Evolutionary conservation across 805 yeast genomes (phyloP).

Genomic region (Brettanomyces nanus): DNA sequence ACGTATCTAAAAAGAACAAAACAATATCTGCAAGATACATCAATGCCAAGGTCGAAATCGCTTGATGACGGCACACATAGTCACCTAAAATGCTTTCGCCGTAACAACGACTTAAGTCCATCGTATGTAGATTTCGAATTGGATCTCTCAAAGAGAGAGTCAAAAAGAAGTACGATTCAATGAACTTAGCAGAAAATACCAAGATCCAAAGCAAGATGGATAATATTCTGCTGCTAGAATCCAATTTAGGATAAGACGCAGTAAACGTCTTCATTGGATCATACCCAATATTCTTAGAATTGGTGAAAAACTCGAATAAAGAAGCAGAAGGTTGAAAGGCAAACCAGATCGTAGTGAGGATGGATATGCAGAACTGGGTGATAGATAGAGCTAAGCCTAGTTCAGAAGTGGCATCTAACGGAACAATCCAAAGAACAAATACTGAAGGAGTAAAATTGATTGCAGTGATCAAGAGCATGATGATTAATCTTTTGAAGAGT

Average conservation of each 20-base stretch:
- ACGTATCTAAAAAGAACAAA: constrained; percentile 46
- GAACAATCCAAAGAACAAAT: constrained; percentile 30
- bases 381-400: constrained; percentile 31
- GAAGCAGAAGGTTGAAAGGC: constrained; percentile 30
- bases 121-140: constrained; percentile 36
- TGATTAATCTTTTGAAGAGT: constrained; percentile 24
- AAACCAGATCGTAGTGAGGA: constrained; percentile 34
- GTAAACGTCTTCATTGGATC: constrained; percentile 34
- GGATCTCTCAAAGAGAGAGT: constrained; percentile 47
- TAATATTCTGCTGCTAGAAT: constrained; percentile 29
- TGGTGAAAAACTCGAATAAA: constrained; percentile 21
- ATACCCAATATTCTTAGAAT: constrained; percentile 18
- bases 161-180: constrained; percentile 46
- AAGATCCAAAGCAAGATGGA: constrained; percentile 40
- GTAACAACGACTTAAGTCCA: constrained; percentile 35
- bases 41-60: constrained; percentile 32
- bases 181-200: constrained; percentile 40
- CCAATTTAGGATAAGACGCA: constrained; percentile 34
- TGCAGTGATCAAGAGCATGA: constrained; percentile 25
- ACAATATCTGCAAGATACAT: constrained; percentile 38
- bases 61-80: constrained; percentile 34
- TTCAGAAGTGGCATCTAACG: constrained; percentile 28
- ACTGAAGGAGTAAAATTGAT: constrained; percentile 34
- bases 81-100: constrained; percentile 36
- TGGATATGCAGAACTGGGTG: constrained; percentile 35